Evolutionary conservation across 108 stramenopile genomes (phyloP), one percentile per base, ranked within the genome.

Genomic region (Cyclotella kingstonii): DNA sequence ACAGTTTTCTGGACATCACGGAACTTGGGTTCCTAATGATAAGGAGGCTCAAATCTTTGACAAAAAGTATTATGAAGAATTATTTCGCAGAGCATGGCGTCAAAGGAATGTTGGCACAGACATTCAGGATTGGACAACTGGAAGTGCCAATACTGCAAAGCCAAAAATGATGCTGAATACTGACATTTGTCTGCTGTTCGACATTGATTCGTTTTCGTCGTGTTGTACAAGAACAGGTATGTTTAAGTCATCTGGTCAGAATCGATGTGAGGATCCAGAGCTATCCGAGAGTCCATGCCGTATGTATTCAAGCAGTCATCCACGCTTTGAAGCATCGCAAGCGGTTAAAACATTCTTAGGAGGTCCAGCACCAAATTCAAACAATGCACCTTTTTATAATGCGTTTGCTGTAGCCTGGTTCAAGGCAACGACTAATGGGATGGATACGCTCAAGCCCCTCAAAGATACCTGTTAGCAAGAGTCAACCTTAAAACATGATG

Each of bases 91-190:
- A 25, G 49, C 77, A 10, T 78, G 77, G 77, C 43, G 30, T n/a
- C 71, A 66, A 4, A 23, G 71, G 15, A 34, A 59, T 27, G 52
- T 44, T 19, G 41, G 46, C 4, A 46, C 49, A 4, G 18, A 25
- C 6, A 28, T 40, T 17, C 58, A 66, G 33, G 76, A 71, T 26
- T 71, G 70, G 63, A 59, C 70, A 5, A 53, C 59, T 26, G 40
- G 47, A 0, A 46, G 52, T 28, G 5, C 45, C 44, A 51, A 41
- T 17, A 56, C 28, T 28, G 35, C 29, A 1, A 38, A 19, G 8
- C 74, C 74, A 0, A 76, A 76, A 54, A 78, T 78, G 77, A 73
- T 73, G 71, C 63, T 73, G 4, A 78, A 78, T 43, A 78, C 77
- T 31, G 77, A 78, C 33, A 48, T 68, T 22, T 78, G 77, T 40